Evolutionary conservation across 2,329 filamentous ascomycete genomes (phyloP).

Genomic region (Colletotrichum siamense): DNA sequence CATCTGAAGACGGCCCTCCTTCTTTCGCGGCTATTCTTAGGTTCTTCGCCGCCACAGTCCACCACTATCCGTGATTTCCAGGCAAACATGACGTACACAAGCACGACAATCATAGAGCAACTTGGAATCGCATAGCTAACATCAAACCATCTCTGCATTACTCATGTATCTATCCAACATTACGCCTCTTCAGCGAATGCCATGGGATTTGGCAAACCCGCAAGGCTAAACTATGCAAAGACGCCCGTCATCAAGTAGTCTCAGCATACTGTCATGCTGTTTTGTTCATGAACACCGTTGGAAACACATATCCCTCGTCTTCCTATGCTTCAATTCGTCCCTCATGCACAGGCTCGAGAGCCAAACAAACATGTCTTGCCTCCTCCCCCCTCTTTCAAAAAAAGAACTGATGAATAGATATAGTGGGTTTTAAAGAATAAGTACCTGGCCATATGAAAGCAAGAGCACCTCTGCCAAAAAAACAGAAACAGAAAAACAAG

Average conservation of each 20-base stretch:
- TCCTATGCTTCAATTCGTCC: background rate
- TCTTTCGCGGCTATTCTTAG: background rate
- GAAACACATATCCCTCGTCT: background rate
- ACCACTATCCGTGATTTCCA: background rate
- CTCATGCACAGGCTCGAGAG: background rate
- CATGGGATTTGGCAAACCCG: background rate
- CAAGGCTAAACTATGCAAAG: constrained; percentile 1
- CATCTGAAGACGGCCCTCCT: background rate
- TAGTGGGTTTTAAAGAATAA: background rate
- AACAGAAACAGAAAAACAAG: background rate
- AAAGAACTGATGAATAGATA: background rate
- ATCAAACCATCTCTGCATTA: constrained; percentile 21
- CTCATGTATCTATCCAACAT: constrained; percentile 22
- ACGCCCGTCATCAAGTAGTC: constrained; percentile 10
- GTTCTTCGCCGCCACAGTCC: background rate
- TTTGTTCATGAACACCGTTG: constrained; percentile 6
- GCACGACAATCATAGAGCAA: background rate
- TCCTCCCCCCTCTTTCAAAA: background rate
- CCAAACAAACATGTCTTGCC: background rate
- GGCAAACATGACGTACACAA: background rate
- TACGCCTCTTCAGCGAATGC: background rate
- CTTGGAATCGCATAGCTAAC: background rate
- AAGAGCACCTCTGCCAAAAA: background rate
- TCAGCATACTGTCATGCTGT: background rate
- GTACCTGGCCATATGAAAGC: background rate